phyloP scores from a whole-genome alignment of 192 early-diverging fungal genomes.

The Linnemannia schmuckeri region DNA sequence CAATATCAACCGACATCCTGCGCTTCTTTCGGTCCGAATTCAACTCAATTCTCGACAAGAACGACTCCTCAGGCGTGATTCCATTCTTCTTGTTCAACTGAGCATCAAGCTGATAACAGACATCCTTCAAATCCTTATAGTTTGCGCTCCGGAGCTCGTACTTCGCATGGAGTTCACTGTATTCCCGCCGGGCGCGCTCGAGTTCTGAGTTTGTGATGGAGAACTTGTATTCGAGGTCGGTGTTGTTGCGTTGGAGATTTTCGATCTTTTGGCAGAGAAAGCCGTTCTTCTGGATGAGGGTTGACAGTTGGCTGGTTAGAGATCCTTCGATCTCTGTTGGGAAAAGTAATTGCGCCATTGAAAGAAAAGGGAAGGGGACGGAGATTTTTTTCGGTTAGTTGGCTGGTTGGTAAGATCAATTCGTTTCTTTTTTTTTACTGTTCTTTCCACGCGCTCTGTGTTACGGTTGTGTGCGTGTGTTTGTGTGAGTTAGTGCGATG shows the following conservation, averaged over 20 bases:
- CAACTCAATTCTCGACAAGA: neutral
- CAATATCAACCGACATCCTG: conserved; percentile 14
- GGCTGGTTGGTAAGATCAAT: neutral
- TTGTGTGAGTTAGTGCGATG: neutral
- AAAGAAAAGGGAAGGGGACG: neutral
- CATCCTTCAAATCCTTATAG: conserved; percentile 20
- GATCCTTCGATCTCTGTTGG: conserved; percentile 27
- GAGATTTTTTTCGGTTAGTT: neutral
- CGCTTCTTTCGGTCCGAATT: conserved; percentile 26
- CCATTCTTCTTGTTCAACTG: conserved; percentile 23
- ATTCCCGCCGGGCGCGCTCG: conserved; percentile 26
- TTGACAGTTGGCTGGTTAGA: conserved; percentile 27
- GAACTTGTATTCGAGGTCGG: conserved; percentile 28
- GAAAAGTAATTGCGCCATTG: too few species aligned
- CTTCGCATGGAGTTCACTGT: conserved; percentile 22
- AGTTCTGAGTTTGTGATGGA: conserved; percentile 24
- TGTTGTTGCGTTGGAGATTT: conserved; percentile 21
- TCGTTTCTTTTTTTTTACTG: neutral
- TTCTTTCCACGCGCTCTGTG: neutral
- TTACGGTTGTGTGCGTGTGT: neutral
- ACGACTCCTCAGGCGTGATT: neutral
- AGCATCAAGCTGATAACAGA: conserved; percentile 30
- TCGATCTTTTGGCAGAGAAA: conserved; percentile 40
- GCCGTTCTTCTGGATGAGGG: conserved; percentile 26
- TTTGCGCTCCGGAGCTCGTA: conserved; percentile 24